Conservation (phyloP, 1,284 basidiomycete species). For the Rhodotorula sp. region DNA sequence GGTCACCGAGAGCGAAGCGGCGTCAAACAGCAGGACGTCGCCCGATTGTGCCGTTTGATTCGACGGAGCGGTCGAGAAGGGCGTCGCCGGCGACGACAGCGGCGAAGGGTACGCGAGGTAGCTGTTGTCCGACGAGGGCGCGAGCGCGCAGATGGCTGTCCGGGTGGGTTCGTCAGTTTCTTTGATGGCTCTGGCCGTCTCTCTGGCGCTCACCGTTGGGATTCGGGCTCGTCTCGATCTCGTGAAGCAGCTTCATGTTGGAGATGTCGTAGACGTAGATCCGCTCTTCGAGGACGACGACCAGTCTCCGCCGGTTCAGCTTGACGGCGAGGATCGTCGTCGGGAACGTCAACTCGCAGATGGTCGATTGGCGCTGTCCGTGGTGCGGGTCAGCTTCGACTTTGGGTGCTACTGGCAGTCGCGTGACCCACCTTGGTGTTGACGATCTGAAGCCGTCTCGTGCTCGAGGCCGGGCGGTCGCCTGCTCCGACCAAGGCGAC, state of each 20-base stretch:
- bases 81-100: constrained; percentile 74
- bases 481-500: constrained; percentile 94
- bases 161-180: constrained; percentile 86
- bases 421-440: constrained; percentile 78
- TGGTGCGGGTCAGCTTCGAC: neutral
- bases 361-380: constrained; percentile 87
- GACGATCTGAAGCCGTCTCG: constrained; percentile 91
- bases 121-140: constrained; percentile 91
- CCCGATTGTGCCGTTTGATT: constrained; percentile 60
- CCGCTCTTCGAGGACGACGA: constrained; percentile 91
- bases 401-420: neutral
- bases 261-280: constrained; percentile 99
- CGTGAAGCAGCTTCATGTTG: constrained; percentile 96
- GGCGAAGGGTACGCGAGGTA: constrained; percentile 96
- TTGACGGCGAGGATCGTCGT: constrained; percentile 94
- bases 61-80: constrained; percentile 56
- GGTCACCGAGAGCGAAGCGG: constrained; percentile 81
- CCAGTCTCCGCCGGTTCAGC: constrained; percentile 91
- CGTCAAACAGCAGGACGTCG: constrained; percentile 91
- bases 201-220: constrained; percentile 77
- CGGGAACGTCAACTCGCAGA: constrained; percentile 96
- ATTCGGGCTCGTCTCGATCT: constrained; percentile 95
- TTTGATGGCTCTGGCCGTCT: constrained; percentile 83
- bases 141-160: constrained; percentile 87
- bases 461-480: constrained; percentile 63